Base-by-base conservation (phyloP, 2,329 filamentous ascomycete genomes). In the Sporothrix luriei region DNA sequence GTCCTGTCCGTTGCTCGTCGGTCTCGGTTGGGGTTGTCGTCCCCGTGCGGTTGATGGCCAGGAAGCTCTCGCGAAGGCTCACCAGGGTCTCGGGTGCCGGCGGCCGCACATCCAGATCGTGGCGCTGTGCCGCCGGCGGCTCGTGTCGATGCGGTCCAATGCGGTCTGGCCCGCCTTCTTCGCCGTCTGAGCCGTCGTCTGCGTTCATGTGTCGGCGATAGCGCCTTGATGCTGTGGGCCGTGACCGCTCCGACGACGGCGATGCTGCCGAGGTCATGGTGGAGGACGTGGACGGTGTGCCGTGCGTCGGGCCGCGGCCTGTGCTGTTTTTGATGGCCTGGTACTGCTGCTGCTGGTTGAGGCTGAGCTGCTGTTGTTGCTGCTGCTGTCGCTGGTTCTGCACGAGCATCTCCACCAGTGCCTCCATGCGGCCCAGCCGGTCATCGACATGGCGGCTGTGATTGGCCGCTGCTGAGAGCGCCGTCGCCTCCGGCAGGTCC, bases 401-500 rank as follows among this genome's bases (percentile, higher is more conserved):
- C 2, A 71, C 66, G 10, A 73, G 69, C 43, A 66, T 71, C 57
- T 70, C 69, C 14, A 81, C 74, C 6, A 81, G 65, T 0, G 75
- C 76, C 61, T 82, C 81, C 26, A 82, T 75, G 5, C 79, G 76
- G 2, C 75, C 74, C 13, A 80, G 70, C n/a, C 78, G 75, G 51
- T 80, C 77, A 14, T 75, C 71, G 2, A 75, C 38, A 72, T 69
- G 52, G 69, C 74, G 38, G 70, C 73, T 16, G 68, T 72, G 11
- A 66, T 26, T 64, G 9, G 69, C 48, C 1, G 68, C 46, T 2
- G 66, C 33, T 1, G 65, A 66, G 7, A 66, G 73, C 71, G 4
- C 78, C 14, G 46, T 48, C 0, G 54, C 74, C 24, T 83, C 79
- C 9, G 72, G 76, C 21, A 80, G 78, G 51, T 85, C 82, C 72